Evolutionary conservation across 2,329 filamentous ascomycete genomes (phyloP).

Genomic region (Seiridium cupressi): DNA sequence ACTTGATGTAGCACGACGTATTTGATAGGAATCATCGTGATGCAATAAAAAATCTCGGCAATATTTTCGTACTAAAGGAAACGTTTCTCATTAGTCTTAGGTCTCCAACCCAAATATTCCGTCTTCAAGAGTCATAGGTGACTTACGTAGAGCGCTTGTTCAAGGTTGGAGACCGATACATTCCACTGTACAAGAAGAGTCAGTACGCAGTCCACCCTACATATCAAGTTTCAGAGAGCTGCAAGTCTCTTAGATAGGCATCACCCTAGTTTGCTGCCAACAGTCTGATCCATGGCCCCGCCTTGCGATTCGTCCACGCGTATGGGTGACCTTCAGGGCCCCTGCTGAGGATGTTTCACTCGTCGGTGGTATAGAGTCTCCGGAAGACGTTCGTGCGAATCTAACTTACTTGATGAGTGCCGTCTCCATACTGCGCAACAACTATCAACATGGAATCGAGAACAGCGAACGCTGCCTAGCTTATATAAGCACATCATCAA

Average conservation of each 20-base stretch:
- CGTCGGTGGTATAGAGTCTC: no score
- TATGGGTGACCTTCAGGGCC: neutral
- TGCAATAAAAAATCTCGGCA: constrained; percentile 11
- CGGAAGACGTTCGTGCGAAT: neutral
- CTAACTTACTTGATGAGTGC: neutral
- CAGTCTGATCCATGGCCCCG: neutral
- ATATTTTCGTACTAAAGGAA: constrained; percentile 10
- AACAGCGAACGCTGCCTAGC: neutral
- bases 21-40: constrained; percentile 12
- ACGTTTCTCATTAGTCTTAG: neutral
- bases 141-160: neutral
- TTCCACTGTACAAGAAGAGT: neutral
- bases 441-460: neutral
- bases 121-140: no score
- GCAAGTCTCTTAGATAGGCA: no score
- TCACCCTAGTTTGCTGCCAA: neutral
- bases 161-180: neutral
- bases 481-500: neutral
- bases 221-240: no score
- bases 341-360: neutral
- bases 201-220: neutral
- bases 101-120: neutral
- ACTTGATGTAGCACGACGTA: constrained; percentile 15
- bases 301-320: neutral
- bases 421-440: neutral